Percentiles rank a stretch among this genome's conserved stretches.
Evolutionary conservation across 2,329 filamentous ascomycete genomes (phyloP).

Genomic region (Allantophomopsis cytisporea): DNA sequence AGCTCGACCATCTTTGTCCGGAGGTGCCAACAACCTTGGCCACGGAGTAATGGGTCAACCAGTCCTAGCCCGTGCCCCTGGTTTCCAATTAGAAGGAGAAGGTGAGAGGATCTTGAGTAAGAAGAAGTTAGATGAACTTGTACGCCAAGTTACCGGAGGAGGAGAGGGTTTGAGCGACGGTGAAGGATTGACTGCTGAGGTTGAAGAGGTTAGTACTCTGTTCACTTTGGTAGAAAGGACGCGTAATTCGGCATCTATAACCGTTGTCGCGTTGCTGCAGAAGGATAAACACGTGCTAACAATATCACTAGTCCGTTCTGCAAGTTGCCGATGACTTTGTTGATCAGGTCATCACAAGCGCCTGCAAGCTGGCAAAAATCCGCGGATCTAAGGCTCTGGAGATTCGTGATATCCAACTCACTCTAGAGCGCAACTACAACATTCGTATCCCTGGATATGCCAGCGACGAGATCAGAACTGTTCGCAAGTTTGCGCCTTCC

Average conservation of each 20-base stretch:
- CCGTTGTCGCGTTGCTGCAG: too few relatives aligned
- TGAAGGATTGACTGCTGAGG: slow-evolving; percentile 75
- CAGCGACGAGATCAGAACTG: slow-evolving; percentile 85
- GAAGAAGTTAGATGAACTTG: slow-evolving; percentile 92
- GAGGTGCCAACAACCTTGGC: slow-evolving; percentile 59
- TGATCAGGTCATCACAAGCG: slow-evolving; percentile 74
- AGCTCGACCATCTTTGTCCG: slow-evolving; percentile 69
- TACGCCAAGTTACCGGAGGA: slow-evolving; percentile 82
- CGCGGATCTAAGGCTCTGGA: slow-evolving; percentile 84
- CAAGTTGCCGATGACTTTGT: slow-evolving; percentile 89
- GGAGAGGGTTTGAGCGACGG: slow-evolving; percentile 58
- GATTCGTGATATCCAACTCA: slow-evolving; percentile 72
- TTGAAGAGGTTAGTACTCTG: slow-evolving; percentile 65
- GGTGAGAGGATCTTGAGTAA: slow-evolving; percentile 91
- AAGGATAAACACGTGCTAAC: too few relatives aligned
- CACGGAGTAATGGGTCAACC: slow-evolving; percentile 82
- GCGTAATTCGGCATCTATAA: too few relatives aligned
- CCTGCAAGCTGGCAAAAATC: slow-evolving; percentile 86
- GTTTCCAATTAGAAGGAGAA: slow-evolving; percentile 80
- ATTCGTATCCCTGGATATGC: slow-evolving; percentile 90
- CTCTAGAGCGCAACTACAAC: slow-evolving; percentile 76
- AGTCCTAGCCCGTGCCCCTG: slow-evolving; percentile 66
- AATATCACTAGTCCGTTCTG: slow-evolving; percentile 55
- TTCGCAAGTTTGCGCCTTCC: slow-evolving; percentile 83
- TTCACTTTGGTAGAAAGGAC: slow-evolving; percentile 1